Base-by-base conservation (phyloP, 805 yeast genomes). In the Huiozyma naganishii region DNA sequence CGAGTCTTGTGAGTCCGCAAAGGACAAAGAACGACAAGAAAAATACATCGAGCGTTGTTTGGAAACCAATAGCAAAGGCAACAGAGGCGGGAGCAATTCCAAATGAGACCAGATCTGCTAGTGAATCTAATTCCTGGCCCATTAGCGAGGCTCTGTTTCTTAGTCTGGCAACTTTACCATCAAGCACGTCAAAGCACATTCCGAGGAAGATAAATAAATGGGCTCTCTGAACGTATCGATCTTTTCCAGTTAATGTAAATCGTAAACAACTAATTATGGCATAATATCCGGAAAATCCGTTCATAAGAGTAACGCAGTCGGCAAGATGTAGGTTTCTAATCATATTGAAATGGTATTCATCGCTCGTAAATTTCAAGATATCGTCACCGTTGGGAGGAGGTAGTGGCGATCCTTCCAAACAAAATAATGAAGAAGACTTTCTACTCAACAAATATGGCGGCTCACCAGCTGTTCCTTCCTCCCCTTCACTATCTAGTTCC, bases 71-170 rank as follows among this genome's bases (percentile, higher is more conserved):
- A 38, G 89, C 78, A 62, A 88, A 92, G 5, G 94, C 98, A 61
- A 86, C 80, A 9, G 87, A 73, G 2, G 96, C 95, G 2, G 98
- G 98, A 1, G 95, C 89, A 32, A 90, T 95, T 49, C 97, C 95
- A 61, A 92, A 92, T 8, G 95, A 85, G 33, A 90, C 76, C 57
- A 92, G 76, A 66, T 92, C 98, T 17, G 98, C 97, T 54, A 92
- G 73, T 1, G 97, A 89, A 62, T 92, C 98, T 55, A 92, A 75
- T 67, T 92, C 98, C 66, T 92, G 97, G 48, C 98, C 98, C 83
- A 92, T 85, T 43, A 92, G 72, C 8, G 94, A 82, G 2, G 95
- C 77, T 68, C 89, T 87, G 61, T 88, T 83, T 67, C 96, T 77
- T 68, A 92, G 74, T 58, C 98, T 76, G 4, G 98, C 98, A 6